phyloP scores from a whole-genome alignment of 148 eudicot genomes.

The Polygonum maritimum region DNA sequence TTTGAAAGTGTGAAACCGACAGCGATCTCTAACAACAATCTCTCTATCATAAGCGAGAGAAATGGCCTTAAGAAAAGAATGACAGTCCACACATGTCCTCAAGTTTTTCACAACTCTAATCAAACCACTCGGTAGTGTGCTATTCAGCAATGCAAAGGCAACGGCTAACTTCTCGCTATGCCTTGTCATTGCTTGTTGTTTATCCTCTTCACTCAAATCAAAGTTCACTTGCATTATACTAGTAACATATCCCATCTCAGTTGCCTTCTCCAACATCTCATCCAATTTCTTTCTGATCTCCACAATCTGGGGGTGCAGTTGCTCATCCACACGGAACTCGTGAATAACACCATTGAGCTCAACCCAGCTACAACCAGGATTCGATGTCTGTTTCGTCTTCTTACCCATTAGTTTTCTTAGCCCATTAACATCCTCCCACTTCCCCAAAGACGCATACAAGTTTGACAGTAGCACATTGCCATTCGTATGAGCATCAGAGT shows the following conservation, averaged over 20 bases:
- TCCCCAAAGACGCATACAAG: slow-evolving; percentile 54
- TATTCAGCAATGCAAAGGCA: slow-evolving; percentile 35
- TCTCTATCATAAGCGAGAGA: slow-evolving; percentile 45
- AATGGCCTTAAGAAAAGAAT: slow-evolving; percentile 37
- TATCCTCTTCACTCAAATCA: slow-evolving; percentile 60
- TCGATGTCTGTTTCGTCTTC: slow-evolving; percentile 23
- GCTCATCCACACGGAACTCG: slow-evolving; percentile 60
- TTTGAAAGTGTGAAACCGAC: slow-evolving; percentile 43
- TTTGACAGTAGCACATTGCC: slow-evolving; percentile 40
- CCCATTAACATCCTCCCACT: slow-evolving; percentile 43
- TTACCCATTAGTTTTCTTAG: slow-evolving; percentile 31
- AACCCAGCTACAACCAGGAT: slow-evolving; percentile 60
- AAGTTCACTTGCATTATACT: slow-evolving; percentile 36
- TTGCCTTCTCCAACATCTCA: slow-evolving; percentile 34
- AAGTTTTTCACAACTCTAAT: slow-evolving; percentile 50
- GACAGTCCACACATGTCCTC: slow-evolving; percentile 57
- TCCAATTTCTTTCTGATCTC: slow-evolving; percentile 33
- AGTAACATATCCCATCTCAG: slow-evolving; percentile 30
- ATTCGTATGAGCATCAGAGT: slow-evolving; percentile 15
- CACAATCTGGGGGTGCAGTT: slow-evolving; percentile 32
- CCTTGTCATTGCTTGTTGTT: slow-evolving; percentile 47
- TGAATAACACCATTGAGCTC: slow-evolving; percentile 55
- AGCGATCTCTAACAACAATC: slow-evolving; percentile 54
- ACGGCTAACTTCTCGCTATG: slow-evolving; percentile 60
- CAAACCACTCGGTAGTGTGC: slow-evolving; percentile 22